Base-by-base conservation (phyloP, 176 grass and related monocot genomes). In the Saccharum spontaneum region DNA sequence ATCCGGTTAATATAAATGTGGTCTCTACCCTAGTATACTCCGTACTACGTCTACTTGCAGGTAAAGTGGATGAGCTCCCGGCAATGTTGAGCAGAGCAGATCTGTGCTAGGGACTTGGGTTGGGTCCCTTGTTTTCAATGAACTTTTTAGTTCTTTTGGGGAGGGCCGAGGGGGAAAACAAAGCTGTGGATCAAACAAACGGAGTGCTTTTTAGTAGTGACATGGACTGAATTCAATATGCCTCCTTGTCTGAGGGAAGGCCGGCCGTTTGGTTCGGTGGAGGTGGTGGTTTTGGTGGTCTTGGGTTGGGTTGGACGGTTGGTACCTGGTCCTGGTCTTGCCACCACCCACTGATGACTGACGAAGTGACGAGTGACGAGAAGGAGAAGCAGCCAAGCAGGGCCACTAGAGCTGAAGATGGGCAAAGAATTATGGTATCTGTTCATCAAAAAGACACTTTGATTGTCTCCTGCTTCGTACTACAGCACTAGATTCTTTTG, bases 171-270 rank as follows among this genome's bases (percentile, higher is more conserved):
- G 45, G 48, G 15, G 50, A 3, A 3, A 66, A 72, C 12, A 73
- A 73, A 4, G 61, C 4, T 2, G 24, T 13, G n/a, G 20, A 23
- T 23, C 12, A 24, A 74, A 4, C 24, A 80, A 54, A 73, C 10
- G 24, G 1, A 8, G 36, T 45, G 7, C 5, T 41, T 75, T 61
- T 15, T 43, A 24, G 18, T 15, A 23, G 31, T 69, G 71, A 10
- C 45, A 82, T 48, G 63, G 48, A 69, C n/a, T 66, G 77, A 75
- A 82, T 76, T 69, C 71, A 87, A 76, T 68, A 45, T 59, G 46
- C 7, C n/a, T 45, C 79, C 69, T 17, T 81, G 59, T 87, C 57
- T 10, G 11, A 41, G 17, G n/a, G 9, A n/a, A 67, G 17, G 44
- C 31, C 41, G 60, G 73, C 62, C 71, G 46, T 81, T 55, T 24